phyloP scores from a whole-genome alignment of 148 eudicot genomes.

The Amaranthus cruentus region DNA sequence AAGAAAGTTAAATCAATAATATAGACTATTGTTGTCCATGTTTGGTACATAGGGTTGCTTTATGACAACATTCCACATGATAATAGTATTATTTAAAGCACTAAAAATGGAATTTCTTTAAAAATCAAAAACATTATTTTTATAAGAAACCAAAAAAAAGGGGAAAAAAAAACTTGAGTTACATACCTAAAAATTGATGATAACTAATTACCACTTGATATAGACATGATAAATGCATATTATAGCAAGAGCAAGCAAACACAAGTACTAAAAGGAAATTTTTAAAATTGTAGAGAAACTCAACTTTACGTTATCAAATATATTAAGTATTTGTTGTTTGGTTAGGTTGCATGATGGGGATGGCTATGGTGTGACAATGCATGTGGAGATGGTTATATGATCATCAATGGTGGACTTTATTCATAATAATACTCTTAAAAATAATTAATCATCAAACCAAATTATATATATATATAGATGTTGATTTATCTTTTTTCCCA shows the following conservation, averaged over 20 bases:
- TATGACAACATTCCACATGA: neutral
- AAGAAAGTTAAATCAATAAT: no score
- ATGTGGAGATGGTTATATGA: conserved; percentile 27
- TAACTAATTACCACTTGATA: conserved; percentile 21
- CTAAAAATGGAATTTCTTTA: neutral
- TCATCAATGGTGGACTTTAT: conserved; percentile 22
- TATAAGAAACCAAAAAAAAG: neutral
- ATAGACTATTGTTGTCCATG: no score
- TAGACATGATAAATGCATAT: conserved; percentile 12
- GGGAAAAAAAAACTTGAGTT: no score
- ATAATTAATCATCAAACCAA: no score
- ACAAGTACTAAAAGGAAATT: conserved; percentile 5
- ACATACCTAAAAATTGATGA: conserved; percentile 7
- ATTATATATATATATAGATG: neutral
- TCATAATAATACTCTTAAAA: neutral
- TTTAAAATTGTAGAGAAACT: conserved; percentile 23
- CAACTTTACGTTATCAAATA: conserved; percentile 22
- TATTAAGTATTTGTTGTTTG: conserved; percentile 19
- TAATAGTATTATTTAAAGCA: neutral
- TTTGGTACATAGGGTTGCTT: neutral
- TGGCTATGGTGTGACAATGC: conserved; percentile 32
- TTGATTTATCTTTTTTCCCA: neutral
- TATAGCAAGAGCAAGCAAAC: conserved; percentile 15
- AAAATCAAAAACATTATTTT: neutral
- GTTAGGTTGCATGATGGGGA: conserved; percentile 36